Base-by-base conservation (phyloP, 257 asterid species). In the Plantago major region DNA sequence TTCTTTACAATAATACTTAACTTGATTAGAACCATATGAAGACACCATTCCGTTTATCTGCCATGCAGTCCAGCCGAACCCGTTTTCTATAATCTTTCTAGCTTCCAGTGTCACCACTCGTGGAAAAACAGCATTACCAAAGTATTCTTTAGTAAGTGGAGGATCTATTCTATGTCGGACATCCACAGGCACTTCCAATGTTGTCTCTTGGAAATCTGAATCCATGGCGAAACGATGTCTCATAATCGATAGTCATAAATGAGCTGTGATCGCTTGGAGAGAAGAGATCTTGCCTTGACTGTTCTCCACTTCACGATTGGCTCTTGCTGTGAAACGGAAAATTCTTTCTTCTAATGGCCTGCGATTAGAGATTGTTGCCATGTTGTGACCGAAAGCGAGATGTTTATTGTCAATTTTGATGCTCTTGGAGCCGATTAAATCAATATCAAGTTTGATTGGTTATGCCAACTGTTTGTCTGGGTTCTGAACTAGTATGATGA, bases 241-340 rank as follows among this genome's bases (percentile, higher is more conserved):
- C 13, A 74, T 53, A 9, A 77, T 55, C 11, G 81, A 64, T 10
- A 73, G 30, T 88, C 91, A 81, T 11, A 79, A 1, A 42, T 73
- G 86, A 4, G 88, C 88, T 26, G 75, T 19, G 45, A 74, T 22
- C n/a, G 88, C 82, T 60, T 81, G 92, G 3, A 81, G 69, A 9
- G 79, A 73, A 1, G 81, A 79, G 16, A 79, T 79, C 18, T 49
- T 67, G 2, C 56, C 65, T 11, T 38, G 30, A 9, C 46, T 7
- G 6, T 59, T 33, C 17, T 18, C 49, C 42, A 44, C 4, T 13
- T 64, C 54, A 0, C 37, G 63, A 46, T 66, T 75, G 11, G 84
- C 77, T 47, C 10, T 64, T 3, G 64, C 59, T 62, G 47, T 64
- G 60, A 79, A 74, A 14, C 9, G 57, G 17, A 75, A 79, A 0